Evolutionary conservation across 2,329 filamentous ascomycete genomes (phyloP), one percentile per base, ranked within the genome.

Genomic region (Exophiala viscosa): DNA sequence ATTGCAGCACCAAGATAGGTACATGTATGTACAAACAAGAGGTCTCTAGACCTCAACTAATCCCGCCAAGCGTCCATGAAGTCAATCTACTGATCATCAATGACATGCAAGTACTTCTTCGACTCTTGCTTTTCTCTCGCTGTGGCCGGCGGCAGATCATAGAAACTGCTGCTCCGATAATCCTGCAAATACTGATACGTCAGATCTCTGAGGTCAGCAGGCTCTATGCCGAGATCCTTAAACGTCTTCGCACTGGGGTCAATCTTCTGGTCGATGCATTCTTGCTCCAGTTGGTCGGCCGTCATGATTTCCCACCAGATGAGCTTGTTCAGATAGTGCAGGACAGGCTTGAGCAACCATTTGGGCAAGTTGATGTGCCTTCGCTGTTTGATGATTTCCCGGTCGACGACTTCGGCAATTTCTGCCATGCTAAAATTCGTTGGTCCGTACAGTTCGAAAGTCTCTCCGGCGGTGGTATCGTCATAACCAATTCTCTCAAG

Each of bases 121-220:
- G 97, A 91, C 72, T 97, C 91, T 65, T 82, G 81, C 81, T 85
- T 93, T 80, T 99, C 93, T 72, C 87, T 88, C 76, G 96, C 92
- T 32, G 92, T 96, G 66, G 92, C 86, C 44, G 93, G 92, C 45
- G 93, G 93, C 62, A 97, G 80, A 69, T 99, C 92, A 73, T 95
- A 96, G 81, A 86, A 93, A 65, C 85, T 82, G 52, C 87, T 82
- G 73, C 88, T 92, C 69, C 93, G 87, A 79, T 89, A 96, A 70
- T 85, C 87, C 87, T 95, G 87, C 77, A 97, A 73, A 74, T 99
- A 99, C 73, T 95, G 87, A 73, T 92, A 97, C 61, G 90, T 95
- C 70, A 90, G 84, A 70, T 88, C 85, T 70, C 82, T 85, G 65
- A 97, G 82, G 59, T 97, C 91, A 42, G 84, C 87, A 28, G 92